Base-by-base conservation (phyloP, 2,329 filamentous ascomycete genomes). In the Sporothrix inflata region DNA sequence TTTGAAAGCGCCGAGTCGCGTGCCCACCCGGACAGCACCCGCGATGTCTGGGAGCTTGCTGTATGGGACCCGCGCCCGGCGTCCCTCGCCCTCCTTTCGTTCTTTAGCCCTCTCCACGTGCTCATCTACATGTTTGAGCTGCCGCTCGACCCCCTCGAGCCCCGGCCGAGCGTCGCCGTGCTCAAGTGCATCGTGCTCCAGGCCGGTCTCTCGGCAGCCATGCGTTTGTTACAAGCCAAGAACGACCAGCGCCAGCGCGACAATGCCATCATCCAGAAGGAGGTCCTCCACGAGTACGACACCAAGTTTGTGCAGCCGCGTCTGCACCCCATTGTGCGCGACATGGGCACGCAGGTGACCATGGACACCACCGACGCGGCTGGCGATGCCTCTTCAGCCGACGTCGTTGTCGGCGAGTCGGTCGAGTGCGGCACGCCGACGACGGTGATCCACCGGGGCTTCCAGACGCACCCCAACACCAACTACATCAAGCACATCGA, bases 221-320 rank as follows among this genome's bases (percentile, higher is more conserved):
- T 98, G 75, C 86, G 90, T 69, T 84, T 93, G 40, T 84, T 98
- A 67, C 90, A 92, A 73, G 87, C 86, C 1, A 89, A 86, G 45
- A 98, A 95, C 81, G 86, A 88, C 3, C 94, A 95, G 79, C 94
- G 98, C 80, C 89, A 89, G 74, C 97, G 94, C 79, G 96, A 99
- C 80, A 89, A 89, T 1, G 86, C 90, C 1, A 87, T 98, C 63
- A 92, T 99, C 73, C 94, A 97, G 76, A 94, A 92, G 77, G 93
- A 98, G 81, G 95, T 98, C 5, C 86, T 98, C 82, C 91, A 94
- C 79, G 96, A 99, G 82, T 99, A 99, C 79, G 94, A 98, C 79
- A 93, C 90, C 76, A 99, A 99, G 83, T 98, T 92, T 78, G 96
- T 99, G 0, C 94, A 97, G 78, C 96, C 96, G 1, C 88, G 91